A percentile compares a stretch with the other conserved stretches of the same genome.
Evolutionary conservation across 768 basidiomycete species (phyloP).

Genomic region (Boletus huronensis): DNA sequence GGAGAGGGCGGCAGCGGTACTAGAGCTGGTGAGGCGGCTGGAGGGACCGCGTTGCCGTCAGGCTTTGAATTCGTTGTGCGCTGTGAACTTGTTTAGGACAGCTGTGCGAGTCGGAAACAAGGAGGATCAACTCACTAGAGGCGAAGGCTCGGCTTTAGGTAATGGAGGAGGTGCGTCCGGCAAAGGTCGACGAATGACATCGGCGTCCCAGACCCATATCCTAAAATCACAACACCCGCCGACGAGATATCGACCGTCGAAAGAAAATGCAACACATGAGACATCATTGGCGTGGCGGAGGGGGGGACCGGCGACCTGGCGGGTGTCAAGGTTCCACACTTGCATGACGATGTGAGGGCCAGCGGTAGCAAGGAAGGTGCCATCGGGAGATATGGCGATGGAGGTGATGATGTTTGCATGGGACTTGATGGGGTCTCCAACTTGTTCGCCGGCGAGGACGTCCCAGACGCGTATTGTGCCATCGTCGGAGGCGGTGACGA

Average conservation of each 20-base stretch:
- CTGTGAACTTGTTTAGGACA: slow-evolving; percentile 12
- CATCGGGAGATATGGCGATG: slow-evolving; percentile 31
- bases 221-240: slow-evolving; percentile 29
- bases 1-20: slow-evolving; percentile 25
- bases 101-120: neutral
- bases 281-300: slow-evolving; percentile 30
- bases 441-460: slow-evolving; percentile 25
- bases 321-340: slow-evolving; percentile 29
- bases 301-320: slow-evolving; percentile 12
- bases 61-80: slow-evolving; percentile 5
- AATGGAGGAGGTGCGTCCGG: slow-evolving; percentile 8
- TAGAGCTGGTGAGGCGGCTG: slow-evolving; percentile 12
- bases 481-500: slow-evolving; percentile 30
- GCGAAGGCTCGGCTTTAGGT: slow-evolving; percentile 7
- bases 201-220: slow-evolving; percentile 29
- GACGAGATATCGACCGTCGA: slow-evolving; percentile 26
- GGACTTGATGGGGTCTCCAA: slow-evolving; percentile 30
- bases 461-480: slow-evolving; percentile 33
- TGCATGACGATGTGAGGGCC: slow-evolving; percentile 30
- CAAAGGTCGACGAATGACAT: slow-evolving; percentile 16
- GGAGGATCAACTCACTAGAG: slow-evolving; percentile 8
- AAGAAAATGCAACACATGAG: slow-evolving; percentile 32
- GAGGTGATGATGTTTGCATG: slow-evolving; percentile 29
- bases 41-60: neutral
- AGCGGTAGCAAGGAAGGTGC: slow-evolving; percentile 31